Percentiles rank a stretch among this genome's conserved stretches.
These are phyloP conservation scores for Curvularia eragrostidis DNA, from an alignment of 2,329 filamentous ascomycete species.

Conservation along the genomic window DNA sequence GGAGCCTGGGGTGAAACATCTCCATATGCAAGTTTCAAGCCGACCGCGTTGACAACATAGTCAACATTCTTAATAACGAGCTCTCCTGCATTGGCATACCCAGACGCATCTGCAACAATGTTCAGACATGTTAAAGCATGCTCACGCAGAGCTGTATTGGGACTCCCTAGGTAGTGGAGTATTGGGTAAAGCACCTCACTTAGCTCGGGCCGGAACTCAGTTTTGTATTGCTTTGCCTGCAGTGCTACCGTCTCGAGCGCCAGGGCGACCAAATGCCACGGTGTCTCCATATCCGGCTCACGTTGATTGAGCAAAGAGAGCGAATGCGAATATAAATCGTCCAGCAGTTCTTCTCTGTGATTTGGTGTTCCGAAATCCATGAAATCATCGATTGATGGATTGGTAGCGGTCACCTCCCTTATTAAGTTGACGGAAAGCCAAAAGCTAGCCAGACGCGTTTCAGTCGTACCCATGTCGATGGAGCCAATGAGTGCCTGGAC, in stretches of 20 bases:
- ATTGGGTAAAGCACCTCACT: conserved; percentile 92
- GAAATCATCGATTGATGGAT: conserved; percentile 69
- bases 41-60: conserved; percentile 94
- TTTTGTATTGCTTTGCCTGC: conserved; percentile 70
- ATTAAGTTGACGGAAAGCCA: conserved; percentile 82
- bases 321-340: conserved; percentile 74
- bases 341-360: conserved; percentile 47
- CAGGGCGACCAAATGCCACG: conserved; percentile 79
- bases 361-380: conserved; percentile 60
- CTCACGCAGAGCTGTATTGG: conserved; percentile 69
- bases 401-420: conserved; percentile 61
- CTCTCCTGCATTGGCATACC: conserved; percentile 75
- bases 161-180: conserved; percentile 83
- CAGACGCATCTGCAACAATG: conserved; percentile 75
- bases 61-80: conserved; percentile 91
- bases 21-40: conserved; percentile 86
- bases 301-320: conserved; percentile 64
- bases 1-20: conserved; percentile 91
- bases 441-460: conserved; percentile 71
- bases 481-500: conserved; percentile 70
- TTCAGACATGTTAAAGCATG: conserved; percentile 88
- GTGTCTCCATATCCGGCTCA: conserved; percentile 48
- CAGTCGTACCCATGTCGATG: conserved; percentile 64
- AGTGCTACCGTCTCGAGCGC: conserved; percentile 82
- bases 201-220: conserved; percentile 80